A percentile compares a stretch with the other conserved stretches of the same genome.
These are phyloP conservation scores for Thraustochytrium sp. DNA, from an alignment of 352 stramenopile species.

Conservation along the genomic window DNA sequence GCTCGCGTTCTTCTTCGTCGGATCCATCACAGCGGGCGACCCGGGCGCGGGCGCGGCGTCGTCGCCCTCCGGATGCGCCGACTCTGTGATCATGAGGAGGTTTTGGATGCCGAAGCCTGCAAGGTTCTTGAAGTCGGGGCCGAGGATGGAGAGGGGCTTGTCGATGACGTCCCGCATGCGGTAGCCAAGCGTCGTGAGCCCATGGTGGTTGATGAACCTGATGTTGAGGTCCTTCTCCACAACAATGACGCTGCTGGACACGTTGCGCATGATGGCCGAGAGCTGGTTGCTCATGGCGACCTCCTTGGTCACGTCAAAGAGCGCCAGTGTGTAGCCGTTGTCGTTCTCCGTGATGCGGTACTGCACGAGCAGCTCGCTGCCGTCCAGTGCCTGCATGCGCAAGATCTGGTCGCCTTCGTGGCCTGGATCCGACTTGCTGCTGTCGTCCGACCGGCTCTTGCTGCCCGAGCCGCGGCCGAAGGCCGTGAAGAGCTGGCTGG, in stretches of 20 bases:
- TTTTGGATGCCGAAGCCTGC: background rate
- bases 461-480: background rate
- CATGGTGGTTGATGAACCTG: background rate
- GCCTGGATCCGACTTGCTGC: background rate
- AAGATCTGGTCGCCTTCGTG: background rate
- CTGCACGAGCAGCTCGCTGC: background rate
- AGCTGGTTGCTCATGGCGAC: background rate
- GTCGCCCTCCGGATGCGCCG: background rate
- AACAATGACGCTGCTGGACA: background rate
- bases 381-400: background rate
- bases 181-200: background rate
- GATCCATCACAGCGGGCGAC: too few relatives aligned
- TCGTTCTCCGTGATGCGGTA: background rate
- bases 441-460: background rate
- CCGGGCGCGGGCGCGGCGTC: too few relatives aligned
- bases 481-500: background rate
- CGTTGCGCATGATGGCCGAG: background rate
- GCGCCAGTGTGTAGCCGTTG: background rate
- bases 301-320: constrained; percentile 22
- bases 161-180: background rate
- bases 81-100: background rate
- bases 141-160: background rate
- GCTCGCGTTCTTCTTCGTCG: background rate
- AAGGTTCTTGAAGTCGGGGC: constrained; percentile 9
- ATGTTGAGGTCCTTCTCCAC: background rate